phyloP scores from a whole-genome alignment of 2,329 filamentous ascomycete genomes.

The Claviceps digitariae region DNA sequence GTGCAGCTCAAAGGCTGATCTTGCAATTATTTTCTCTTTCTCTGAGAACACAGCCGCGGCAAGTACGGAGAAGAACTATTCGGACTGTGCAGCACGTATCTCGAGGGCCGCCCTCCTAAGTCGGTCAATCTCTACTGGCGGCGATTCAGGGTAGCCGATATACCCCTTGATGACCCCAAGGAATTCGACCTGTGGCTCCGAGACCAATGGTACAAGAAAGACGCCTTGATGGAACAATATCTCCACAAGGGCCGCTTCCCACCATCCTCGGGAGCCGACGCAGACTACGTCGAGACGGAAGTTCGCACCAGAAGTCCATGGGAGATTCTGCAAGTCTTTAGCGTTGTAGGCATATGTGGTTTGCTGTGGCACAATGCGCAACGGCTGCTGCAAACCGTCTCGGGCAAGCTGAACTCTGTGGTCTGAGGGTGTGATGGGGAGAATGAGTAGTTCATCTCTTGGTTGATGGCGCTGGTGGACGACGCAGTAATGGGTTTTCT shows the following conservation, averaged over 20 bases:
- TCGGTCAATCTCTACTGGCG: slow-evolving; percentile 97
- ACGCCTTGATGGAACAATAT: slow-evolving; percentile 75
- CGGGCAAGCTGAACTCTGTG: slow-evolving; percentile 9
- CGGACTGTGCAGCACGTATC: slow-evolving; percentile 73
- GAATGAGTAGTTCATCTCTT: neutral
- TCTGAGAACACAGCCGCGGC: slow-evolving; percentile 53
- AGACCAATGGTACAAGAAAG: slow-evolving; percentile 84
- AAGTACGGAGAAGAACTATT: slow-evolving; percentile 86
- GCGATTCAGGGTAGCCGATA: slow-evolving; percentile 64
- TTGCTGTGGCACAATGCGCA: slow-evolving; percentile 27
- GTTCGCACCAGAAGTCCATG: slow-evolving; percentile 39
- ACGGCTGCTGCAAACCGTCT: slow-evolving; percentile 14
- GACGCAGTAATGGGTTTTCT: too few species aligned
- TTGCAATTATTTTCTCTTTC: too few species aligned
- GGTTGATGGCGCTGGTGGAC: neutral
- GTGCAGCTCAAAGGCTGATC: too few species aligned
- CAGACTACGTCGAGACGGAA: slow-evolving; percentile 42
- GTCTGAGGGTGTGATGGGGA: neutral
- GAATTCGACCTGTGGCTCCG: slow-evolving; percentile 76
- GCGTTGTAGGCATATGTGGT: slow-evolving; percentile 30
- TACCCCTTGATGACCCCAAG: slow-evolving; percentile 62
- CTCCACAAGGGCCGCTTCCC: slow-evolving; percentile 69
- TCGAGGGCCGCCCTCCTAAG: slow-evolving; percentile 78
- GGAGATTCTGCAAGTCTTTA: slow-evolving; percentile 43
- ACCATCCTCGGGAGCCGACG: slow-evolving; percentile 39